Base-by-base conservation (phyloP, 768 basidiomycete genomes). In the Pulveroboletus frians region DNA sequence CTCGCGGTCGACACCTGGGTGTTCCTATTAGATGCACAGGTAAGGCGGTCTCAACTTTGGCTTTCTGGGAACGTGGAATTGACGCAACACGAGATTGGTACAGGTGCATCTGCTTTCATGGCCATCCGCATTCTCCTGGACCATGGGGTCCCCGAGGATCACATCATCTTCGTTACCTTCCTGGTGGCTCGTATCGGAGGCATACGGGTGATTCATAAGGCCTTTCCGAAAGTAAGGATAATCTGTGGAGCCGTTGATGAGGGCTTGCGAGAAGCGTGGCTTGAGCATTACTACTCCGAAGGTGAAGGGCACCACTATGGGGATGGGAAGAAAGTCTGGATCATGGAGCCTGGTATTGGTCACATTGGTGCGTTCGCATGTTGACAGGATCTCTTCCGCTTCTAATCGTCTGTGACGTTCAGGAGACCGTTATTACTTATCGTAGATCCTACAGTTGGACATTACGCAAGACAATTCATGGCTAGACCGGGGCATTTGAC, bases 91-190 rank as follows among this genome's bases (percentile, higher is more conserved):
- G 43, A 95, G 85, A 92, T 98, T 64, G 92, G 91, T 6, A 97
- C 95, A 0, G 95, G 85, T 5, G 93, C 94, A 0, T 83, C 90
- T 4, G 85, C 85, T 17, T 88, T 97, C 66, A 97, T 98, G 95
- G 86, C 93, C 0, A 89, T 99, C 52, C 86, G 95, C 26, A 80
- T 95, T 10, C 72, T 97, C 9, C 76, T 98, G 15, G 95, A 99
- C 63, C 95, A 99, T 57, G 92, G 95, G 11, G 84, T 95, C 15
- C 78, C 66, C 47, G 80, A 92, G 65, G 81, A 86, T 51, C 83
- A 80, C 58, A 94, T 96, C 56, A 81, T 96, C 49, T 94, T 94
- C 61, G 80, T 93, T 13, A 85, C 92, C 0, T 92, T 95, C 70
- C 75, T 97, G 9, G 85, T 95, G 41, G 86, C 92, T 7, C 77